Evolutionary conservation across 148 eudicot species (phyloP).

Genomic region (Amaranthus cruentus): DNA sequence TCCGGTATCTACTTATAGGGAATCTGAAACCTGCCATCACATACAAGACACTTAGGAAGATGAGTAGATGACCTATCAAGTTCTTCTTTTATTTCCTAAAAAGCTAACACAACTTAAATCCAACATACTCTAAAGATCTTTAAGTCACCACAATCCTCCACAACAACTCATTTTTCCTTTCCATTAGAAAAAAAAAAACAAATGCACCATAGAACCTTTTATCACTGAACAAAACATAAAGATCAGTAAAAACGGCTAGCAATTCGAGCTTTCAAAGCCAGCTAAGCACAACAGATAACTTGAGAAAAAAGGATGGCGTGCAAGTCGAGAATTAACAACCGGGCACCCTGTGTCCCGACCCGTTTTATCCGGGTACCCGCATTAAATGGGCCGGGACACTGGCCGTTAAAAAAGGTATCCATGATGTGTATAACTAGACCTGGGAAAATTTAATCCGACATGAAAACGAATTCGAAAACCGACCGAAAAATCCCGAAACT

Average conservation of each 20-base stretch:
- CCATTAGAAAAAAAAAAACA: background rate
- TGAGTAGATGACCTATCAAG: background rate
- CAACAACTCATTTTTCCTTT: background rate
- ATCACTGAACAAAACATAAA: background rate
- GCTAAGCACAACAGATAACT: background rate
- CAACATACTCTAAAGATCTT: background rate
- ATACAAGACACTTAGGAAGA: background rate
- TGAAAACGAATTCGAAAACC: too few relatives aligned
- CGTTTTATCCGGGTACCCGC: too few relatives aligned
- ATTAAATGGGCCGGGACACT: too few relatives aligned
- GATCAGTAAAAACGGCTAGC: too few relatives aligned
- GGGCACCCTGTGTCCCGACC: too few relatives aligned
- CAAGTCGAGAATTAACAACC: background rate
- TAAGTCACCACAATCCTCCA: background rate
- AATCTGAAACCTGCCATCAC: background rate
- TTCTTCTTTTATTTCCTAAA: background rate
- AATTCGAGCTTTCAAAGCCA: too few relatives aligned
- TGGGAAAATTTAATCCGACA: too few relatives aligned
- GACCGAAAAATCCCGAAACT: too few relatives aligned
- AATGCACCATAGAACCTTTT: background rate
- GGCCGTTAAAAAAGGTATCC: too few relatives aligned
- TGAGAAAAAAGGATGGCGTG: background rate
- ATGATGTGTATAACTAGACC: too few relatives aligned
- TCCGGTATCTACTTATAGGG: background rate
- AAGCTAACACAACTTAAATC: background rate